These are phyloP conservation scores for Pyronema domesticum DNA, from an alignment of 495 filamentous ascomycete species.

Conservation along the genomic window DNA sequence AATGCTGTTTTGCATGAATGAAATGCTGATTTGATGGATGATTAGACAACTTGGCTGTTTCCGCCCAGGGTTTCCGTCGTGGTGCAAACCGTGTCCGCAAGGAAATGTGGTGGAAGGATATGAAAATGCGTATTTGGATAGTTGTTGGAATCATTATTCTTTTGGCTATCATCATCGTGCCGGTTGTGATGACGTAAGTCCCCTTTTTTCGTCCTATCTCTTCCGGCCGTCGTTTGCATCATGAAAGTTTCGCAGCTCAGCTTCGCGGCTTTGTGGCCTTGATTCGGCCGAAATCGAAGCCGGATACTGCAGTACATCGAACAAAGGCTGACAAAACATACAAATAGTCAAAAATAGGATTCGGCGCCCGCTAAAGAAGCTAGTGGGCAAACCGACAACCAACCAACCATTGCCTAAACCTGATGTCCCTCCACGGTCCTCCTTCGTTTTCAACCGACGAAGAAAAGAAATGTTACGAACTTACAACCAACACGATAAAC, in stretches of 20 bases:
- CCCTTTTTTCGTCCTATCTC: not conserved
- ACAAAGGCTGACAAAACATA: not conserved
- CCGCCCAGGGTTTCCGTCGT: constrained; percentile 82
- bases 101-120: constrained; percentile 92
- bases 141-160: constrained; percentile 74
- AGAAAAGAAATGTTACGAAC: no score
- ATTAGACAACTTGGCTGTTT: constrained; percentile 63
- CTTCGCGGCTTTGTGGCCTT: not conserved
- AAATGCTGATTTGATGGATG: no score
- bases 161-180: constrained; percentile 81
- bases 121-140: constrained; percentile 98
- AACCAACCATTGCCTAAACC: no score
- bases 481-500: no score
- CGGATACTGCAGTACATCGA: not conserved
- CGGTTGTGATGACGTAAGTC: constrained; percentile 42
- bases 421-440: no score
- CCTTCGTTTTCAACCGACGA: no score
- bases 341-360: not conserved
- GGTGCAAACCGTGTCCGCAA: constrained; percentile 91
- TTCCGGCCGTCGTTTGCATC: not conserved
- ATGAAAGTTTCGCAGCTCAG: not conserved
- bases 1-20: not conserved
- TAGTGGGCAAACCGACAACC: no score
- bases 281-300: not conserved
- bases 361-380: not conserved